These are phyloP conservation scores for Murraya paniculata DNA, from an alignment of 345 rosid species.

Conservation along the genomic window DNA sequence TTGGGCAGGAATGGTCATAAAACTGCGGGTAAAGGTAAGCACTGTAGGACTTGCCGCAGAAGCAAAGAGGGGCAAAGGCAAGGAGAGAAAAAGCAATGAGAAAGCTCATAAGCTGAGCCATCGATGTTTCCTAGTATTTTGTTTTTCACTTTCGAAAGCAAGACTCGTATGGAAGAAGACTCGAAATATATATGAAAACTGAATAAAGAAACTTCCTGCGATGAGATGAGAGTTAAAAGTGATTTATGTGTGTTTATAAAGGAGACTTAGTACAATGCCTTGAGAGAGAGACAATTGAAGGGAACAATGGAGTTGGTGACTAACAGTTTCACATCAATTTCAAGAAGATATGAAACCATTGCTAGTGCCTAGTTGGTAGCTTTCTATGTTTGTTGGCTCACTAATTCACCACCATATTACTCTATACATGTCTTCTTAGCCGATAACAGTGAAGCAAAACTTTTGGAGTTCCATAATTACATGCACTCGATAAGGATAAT, in stretches of 20 bases:
- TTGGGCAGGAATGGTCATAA: constrained; percentile 66
- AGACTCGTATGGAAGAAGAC: constrained; percentile 5
- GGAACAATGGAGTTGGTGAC: constrained; percentile 40
- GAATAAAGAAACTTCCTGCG: background rate
- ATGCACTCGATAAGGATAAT: background rate
- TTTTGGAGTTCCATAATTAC: background rate
- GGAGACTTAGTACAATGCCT: constrained; percentile 12
- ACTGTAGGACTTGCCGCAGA: constrained; percentile 28
- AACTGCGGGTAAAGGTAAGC: constrained; percentile 53
- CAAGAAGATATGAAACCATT: constrained; percentile 9
- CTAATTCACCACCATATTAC: constrained; percentile 13
- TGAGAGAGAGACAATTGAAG: constrained; percentile 20
- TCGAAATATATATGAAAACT: constrained; percentile 2
- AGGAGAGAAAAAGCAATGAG: constrained; percentile 43
- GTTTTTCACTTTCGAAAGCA: constrained; percentile 10
- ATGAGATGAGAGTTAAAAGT: constrained; percentile 18
- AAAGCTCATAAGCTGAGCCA: constrained; percentile 38
- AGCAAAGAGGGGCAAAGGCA: constrained; percentile 45
- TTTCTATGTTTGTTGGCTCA: constrained; percentile 21
- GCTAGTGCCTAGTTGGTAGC: constrained; percentile 44
- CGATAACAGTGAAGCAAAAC: background rate
- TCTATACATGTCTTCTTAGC: background rate
- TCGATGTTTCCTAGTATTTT: constrained; percentile 1
- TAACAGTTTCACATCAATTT: constrained; percentile 13
- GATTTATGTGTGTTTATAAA: constrained; percentile 33